These are phyloP conservation scores for Jackrogersella minutella DNA, from an alignment of 495 filamentous ascomycete species.

Conservation along the genomic window DNA sequence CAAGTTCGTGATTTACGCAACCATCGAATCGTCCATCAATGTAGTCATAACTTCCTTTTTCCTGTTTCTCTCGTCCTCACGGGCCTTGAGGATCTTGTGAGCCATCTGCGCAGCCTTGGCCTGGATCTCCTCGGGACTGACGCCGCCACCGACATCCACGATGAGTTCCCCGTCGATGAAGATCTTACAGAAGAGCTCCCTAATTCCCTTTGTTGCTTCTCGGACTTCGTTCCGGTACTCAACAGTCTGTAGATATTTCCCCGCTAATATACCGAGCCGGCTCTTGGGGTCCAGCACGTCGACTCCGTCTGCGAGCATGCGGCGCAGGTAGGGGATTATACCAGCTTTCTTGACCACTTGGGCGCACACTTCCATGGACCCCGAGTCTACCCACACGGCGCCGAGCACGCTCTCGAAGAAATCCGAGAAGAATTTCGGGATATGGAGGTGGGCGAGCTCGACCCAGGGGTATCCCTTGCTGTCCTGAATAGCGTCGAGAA, in stretches of 20 bases:
- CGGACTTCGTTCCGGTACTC: conserved; percentile 52
- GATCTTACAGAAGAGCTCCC: conserved; percentile 58
- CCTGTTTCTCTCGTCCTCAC: neutral
- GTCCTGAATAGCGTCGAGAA: conserved; percentile 58
- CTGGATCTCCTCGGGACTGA: conserved; percentile 63
- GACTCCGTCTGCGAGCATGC: conserved; percentile 66
- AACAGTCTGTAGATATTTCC: conserved; percentile 55
- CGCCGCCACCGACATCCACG: conserved; percentile 55
- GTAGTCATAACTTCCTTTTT: neutral
- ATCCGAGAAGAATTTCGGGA: conserved; percentile 87
- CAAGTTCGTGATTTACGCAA: neutral
- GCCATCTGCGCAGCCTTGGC: conserved; percentile 64
- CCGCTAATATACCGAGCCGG: conserved; percentile 65
- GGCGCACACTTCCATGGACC: conserved; percentile 61
- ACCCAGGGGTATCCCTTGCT: conserved; percentile 76
- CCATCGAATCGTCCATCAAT: neutral
- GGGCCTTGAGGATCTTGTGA: conserved; percentile 25
- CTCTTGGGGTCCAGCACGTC: conserved; percentile 79
- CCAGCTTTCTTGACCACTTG: conserved; percentile 69
- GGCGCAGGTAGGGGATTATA: conserved; percentile 66
- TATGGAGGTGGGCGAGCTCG: conserved; percentile 66
- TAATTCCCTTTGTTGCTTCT: conserved; percentile 11
- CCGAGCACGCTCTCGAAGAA: conserved; percentile 83
- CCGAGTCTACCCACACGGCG: conserved; percentile 86
- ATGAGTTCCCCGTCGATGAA: conserved; percentile 58